Evolutionary conservation across 2,329 filamentous ascomycete genomes (phyloP), one percentile per base, ranked within the genome.

Genomic region (Fusarium chlamydosporum): DNA sequence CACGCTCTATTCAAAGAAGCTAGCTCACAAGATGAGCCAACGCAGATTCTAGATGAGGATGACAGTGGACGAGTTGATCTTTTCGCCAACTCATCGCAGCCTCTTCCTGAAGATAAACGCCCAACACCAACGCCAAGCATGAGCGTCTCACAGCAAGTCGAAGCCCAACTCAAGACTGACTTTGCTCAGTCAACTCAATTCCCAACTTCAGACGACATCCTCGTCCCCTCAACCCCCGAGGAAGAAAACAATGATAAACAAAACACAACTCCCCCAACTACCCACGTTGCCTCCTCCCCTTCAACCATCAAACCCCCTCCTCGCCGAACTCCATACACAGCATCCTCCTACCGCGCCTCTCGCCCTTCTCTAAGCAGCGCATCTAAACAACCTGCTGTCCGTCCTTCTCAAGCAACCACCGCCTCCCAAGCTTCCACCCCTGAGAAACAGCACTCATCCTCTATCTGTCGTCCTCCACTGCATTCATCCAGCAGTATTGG

Each of bases 91-190:
- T 72, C 72, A 7, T 72, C 72, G 7, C 64, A 61, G 23, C 57
- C 62, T 41, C 43, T 41, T 4, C 47, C 67, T 1, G 38, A 27
- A 20, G 50, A 58, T 16, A 54, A 58, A 20, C 58, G 56, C n/a
- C 70, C 70, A 10, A 47, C 67, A 12, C 74, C 74, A 11, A 70
- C 71, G 1, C 65, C 69, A 27, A 76, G 72, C 64, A 68, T 75
- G 57, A 82, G 82, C 4, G 76, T 84, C 16, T 86, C 85, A 3
- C 84, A 87, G 61, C 82, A 87, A 68, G 73, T 87, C n/a, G 82
- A 80, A 27, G 81, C 83, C 9, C 86, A 88, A 64, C 76, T 88
- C 23, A 79, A 79, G 34, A 83, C 80, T 67, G 85, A 87, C 23
- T 77, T 78, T 10, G 77, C 76, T 35, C 76, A 79, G 48, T 82